These are phyloP conservation scores for Pichia norvegensis DNA, from an alignment of 1,139 yeast species.

Conservation along the genomic window DNA sequence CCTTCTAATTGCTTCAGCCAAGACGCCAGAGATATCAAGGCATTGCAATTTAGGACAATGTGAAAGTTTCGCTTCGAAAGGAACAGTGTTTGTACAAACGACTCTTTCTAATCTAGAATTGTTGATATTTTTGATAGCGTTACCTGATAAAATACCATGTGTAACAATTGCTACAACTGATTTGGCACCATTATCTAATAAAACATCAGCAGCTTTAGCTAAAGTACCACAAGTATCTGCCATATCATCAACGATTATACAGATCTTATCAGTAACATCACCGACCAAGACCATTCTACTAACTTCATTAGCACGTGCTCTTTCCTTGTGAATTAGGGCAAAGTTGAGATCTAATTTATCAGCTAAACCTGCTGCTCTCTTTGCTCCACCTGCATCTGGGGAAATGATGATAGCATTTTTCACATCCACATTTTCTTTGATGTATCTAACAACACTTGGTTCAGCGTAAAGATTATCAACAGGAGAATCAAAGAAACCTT, in stretches of 20 bases:
- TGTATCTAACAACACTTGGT: slow-evolving; percentile 85
- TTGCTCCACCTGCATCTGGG: slow-evolving; percentile 99
- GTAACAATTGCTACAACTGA: slow-evolving; percentile 92
- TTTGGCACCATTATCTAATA: slow-evolving; percentile 72
- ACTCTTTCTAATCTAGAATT: slow-evolving; percentile 69
- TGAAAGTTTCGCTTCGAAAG: slow-evolving; percentile 68
- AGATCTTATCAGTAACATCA: slow-evolving; percentile 80
- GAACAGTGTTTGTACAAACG: slow-evolving; percentile 92
- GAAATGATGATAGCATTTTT: slow-evolving; percentile 79
- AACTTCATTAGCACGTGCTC: slow-evolving; percentile 92
- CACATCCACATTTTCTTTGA: slow-evolving; percentile 62
- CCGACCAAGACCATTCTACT: slow-evolving; percentile 95
- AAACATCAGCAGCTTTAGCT: slow-evolving; percentile 90
- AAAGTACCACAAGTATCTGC: slow-evolving; percentile 98
- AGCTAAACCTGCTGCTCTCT: slow-evolving; percentile 93
- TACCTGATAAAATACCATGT: slow-evolving; percentile 87
- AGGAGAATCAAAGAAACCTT: slow-evolving; percentile 93
- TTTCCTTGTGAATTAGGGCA: slow-evolving; percentile 93
- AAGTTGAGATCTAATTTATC: slow-evolving; percentile 87
- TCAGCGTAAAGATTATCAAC: slow-evolving; percentile 95
- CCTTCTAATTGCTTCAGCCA: slow-evolving; percentile 96
- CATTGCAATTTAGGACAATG: slow-evolving; percentile 70
- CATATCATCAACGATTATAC: slow-evolving; percentile 94
- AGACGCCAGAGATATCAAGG: slow-evolving; percentile 78
- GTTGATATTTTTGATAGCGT: slow-evolving; percentile 78